Evolutionary conservation across 371 early-diverging fungal species (phyloP).

Genomic region (Haplosporangium sp.): DNA sequence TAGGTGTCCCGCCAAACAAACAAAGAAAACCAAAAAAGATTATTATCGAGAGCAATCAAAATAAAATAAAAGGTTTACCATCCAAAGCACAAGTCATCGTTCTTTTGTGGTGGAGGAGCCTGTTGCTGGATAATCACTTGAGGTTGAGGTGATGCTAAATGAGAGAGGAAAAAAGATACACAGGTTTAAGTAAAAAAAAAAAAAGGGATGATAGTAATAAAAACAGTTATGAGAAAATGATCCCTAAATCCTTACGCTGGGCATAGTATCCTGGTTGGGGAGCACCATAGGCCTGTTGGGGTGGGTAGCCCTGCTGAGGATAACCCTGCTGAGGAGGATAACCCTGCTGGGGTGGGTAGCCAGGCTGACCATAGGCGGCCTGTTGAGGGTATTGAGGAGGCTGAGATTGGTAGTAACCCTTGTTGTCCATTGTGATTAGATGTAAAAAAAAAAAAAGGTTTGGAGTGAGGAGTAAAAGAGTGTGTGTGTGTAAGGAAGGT

Average conservation of each 20-base stretch:
- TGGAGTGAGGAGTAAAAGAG: background rate
- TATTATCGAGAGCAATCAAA: background rate
- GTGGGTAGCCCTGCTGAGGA: slow-evolving; percentile 21
- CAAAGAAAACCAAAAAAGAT: background rate
- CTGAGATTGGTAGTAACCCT: slow-evolving; percentile 30
- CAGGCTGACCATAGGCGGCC: slow-evolving; percentile 16
- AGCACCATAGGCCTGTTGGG: slow-evolving; percentile 2
- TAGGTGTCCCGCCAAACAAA: background rate
- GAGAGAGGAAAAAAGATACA: background rate
- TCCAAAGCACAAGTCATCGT: slow-evolving; percentile 50
- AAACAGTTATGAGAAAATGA: background rate
- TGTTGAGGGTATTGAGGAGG: slow-evolving; percentile 41
- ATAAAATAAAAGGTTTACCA: slow-evolving; percentile 28
- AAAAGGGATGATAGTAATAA: background rate
- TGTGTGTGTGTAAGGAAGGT: background rate
- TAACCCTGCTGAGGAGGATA: slow-evolving; percentile 11
- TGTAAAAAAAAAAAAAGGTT: background rate
- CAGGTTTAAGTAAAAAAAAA: background rate
- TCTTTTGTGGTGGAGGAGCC: slow-evolving; percentile 15
- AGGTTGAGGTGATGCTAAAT: slow-evolving; percentile 32
- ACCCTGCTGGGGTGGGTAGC: slow-evolving; percentile 19
- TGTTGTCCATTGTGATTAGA: slow-evolving; percentile 20
- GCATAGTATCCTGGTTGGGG: slow-evolving; percentile 29
- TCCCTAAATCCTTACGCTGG: slow-evolving; percentile 19
- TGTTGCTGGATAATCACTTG: slow-evolving; percentile 34